A percentile compares a stretch with the other conserved stretches of the same genome.
phyloP scores from a whole-genome alignment of 345 rosid genomes.

The Gossypium arboreum region DNA sequence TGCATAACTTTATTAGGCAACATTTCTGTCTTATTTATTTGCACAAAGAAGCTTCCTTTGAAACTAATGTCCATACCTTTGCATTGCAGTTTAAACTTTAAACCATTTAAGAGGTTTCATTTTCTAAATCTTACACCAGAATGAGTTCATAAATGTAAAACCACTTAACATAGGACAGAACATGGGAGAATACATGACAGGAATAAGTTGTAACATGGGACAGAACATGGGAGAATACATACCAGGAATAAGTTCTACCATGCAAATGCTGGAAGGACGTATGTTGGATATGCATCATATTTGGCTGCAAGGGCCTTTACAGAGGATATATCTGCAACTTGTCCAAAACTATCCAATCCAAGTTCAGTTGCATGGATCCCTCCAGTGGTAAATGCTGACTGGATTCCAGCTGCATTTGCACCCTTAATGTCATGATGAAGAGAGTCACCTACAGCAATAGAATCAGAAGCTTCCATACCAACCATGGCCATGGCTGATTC shows the following conservation, averaged over 20 bases:
- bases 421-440: conserved; percentile 87
- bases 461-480: conserved; percentile 50
- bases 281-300: conserved; percentile 45
- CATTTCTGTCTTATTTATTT: conserved; percentile 2
- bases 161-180: neutral
- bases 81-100: neutral
- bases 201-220: conserved; percentile 3
- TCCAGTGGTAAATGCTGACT: conserved; percentile 52
- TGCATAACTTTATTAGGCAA: neutral
- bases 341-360: conserved; percentile 57
- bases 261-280: conserved; percentile 6
- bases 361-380: conserved; percentile 84
- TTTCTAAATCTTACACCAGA: neutral
- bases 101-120: neutral
- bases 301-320: conserved; percentile 58
- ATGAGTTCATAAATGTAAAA: conserved; percentile 1
- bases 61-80: neutral
- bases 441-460: conserved; percentile 83
- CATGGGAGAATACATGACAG: neutral
- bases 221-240: neutral
- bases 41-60: neutral
- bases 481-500: conserved; percentile 70
- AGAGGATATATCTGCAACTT: conserved; percentile 51
- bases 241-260: conserved; percentile 13
- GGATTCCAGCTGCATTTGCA: conserved; percentile 79